Evolutionary conservation across 768 basidiomycete genomes (phyloP).

Genomic region (Tylopilus vinaceipallidus): DNA sequence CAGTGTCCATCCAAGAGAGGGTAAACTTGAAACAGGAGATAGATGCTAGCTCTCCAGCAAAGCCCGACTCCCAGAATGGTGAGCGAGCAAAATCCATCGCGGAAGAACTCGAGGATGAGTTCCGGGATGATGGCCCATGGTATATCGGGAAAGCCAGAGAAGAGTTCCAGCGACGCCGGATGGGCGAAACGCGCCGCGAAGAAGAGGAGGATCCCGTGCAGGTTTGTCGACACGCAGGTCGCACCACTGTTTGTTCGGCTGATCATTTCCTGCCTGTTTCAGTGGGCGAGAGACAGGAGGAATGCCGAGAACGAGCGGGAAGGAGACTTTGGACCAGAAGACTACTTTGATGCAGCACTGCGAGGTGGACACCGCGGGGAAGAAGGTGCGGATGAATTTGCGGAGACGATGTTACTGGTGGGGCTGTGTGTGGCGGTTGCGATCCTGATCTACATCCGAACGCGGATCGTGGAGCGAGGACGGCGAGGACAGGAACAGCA

Average conservation of each 20-base stretch:
- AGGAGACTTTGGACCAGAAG: conserved; percentile 75
- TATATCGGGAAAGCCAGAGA: conserved; percentile 82
- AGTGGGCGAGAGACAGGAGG: conserved; percentile 80
- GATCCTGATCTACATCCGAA: conserved; percentile 73
- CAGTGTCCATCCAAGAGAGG: conserved; percentile 28
- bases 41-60: conserved; percentile 15
- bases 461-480: conserved; percentile 71
- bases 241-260: not conserved
- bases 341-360: conserved; percentile 71
- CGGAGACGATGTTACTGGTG: conserved; percentile 78
- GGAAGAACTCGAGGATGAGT: conserved; percentile 29
- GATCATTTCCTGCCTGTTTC: conserved; percentile 8
- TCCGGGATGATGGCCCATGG: conserved; percentile 63
- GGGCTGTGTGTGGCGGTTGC: conserved; percentile 71
- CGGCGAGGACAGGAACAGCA: conserved; percentile 57
- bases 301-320: conserved; percentile 72
- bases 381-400: conserved; percentile 66
- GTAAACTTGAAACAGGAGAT: conserved; percentile 23
- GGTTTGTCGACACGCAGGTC: conserved; percentile 37
- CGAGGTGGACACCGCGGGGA: conserved; percentile 61
- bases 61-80: conserved; percentile 1
- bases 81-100: conserved; percentile 9
- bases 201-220: conserved; percentile 75
- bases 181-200: conserved; percentile 37
- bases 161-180: conserved; percentile 62